phyloP scores from a whole-genome alignment of 305 asterid genomes.

The Fraxinus nigra region DNA sequence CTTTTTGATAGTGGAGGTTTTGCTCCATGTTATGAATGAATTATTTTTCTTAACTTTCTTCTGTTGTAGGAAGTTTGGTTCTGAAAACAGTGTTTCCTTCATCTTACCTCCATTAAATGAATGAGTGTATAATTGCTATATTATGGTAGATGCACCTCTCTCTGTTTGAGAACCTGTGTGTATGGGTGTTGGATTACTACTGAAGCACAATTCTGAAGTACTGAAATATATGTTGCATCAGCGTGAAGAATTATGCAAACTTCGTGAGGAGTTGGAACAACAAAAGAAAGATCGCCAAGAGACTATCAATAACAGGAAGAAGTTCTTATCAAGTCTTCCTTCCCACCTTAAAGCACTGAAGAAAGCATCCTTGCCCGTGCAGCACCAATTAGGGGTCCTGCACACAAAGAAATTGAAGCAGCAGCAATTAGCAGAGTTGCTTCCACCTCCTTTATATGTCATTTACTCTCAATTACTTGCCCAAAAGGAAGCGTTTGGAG shows the following conservation, averaged over 20 bases:
- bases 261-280: conserved; percentile 72
- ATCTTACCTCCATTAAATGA: not conserved
- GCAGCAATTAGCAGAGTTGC: conserved; percentile 88
- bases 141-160: not conserved
- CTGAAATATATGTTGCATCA: conserved; percentile 37
- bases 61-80: not conserved
- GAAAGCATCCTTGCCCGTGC: conserved; percentile 93
- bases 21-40: not conserved
- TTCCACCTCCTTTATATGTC: conserved; percentile 91
- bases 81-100: not conserved
- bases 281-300: conserved; percentile 83
- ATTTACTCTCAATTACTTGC: conserved; percentile 85
- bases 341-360: conserved; percentile 95
- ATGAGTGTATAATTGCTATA: not conserved
- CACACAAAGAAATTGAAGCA: conserved; percentile 87
- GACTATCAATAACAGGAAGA: conserved; percentile 82
- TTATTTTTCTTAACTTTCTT: not conserved
- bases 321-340: conserved; percentile 90
- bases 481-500: conserved; percentile 95
- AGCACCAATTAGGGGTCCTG: conserved; percentile 76
- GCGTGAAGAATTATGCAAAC: conserved; percentile 91
- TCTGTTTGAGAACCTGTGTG: not conserved
- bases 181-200: conserved; percentile 16
- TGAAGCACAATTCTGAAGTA: conserved; percentile 14
- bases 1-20: not conserved